A percentile compares a stretch with the other conserved stretches of the same genome.
phyloP scores from a whole-genome alignment of 169 alveolate genomes.

The Plasmodium gonderi region DNA sequence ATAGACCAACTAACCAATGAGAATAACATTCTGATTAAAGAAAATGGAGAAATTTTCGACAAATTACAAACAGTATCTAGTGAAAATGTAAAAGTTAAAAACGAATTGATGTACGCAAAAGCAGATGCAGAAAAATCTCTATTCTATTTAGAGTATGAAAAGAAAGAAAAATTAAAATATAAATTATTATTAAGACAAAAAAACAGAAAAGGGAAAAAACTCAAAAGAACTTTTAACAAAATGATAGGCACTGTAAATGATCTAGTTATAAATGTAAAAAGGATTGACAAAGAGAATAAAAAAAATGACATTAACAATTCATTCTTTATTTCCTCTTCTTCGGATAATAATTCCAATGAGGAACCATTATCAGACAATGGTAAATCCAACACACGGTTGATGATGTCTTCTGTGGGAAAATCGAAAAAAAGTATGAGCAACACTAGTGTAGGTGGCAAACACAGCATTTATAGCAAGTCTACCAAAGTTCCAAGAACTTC shows the following conservation, averaged over 20 bases:
- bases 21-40: constrained; percentile 43
- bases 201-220: constrained; percentile 22
- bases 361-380: constrained; percentile 16
- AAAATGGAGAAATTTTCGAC: constrained; percentile 68
- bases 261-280: constrained; percentile 45
- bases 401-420: constrained; percentile 57
- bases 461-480: constrained; percentile 56
- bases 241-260: constrained; percentile 52
- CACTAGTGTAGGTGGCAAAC: constrained; percentile 37
- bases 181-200: constrained; percentile 46
- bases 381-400: constrained; percentile 29
- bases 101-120: constrained; percentile 55
- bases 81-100: constrained; percentile 66
- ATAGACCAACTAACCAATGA: constrained; percentile 45
- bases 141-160: constrained; percentile 61
- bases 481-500: constrained; percentile 21
- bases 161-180: constrained; percentile 71
- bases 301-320: constrained; percentile 71
- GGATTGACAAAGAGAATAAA: constrained; percentile 62
- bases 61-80: constrained; percentile 44
- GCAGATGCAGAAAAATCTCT: constrained; percentile 68
- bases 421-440: constrained; percentile 42
- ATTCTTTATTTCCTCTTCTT: constrained; percentile 70
- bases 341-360: constrained; percentile 26
- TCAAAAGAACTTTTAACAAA: constrained; percentile 42